Percentiles rank a stretch among this genome's conserved stretches.
Conservation (phyloP, 257 asterid genomes). For the Gentiana straminea region DNA sequence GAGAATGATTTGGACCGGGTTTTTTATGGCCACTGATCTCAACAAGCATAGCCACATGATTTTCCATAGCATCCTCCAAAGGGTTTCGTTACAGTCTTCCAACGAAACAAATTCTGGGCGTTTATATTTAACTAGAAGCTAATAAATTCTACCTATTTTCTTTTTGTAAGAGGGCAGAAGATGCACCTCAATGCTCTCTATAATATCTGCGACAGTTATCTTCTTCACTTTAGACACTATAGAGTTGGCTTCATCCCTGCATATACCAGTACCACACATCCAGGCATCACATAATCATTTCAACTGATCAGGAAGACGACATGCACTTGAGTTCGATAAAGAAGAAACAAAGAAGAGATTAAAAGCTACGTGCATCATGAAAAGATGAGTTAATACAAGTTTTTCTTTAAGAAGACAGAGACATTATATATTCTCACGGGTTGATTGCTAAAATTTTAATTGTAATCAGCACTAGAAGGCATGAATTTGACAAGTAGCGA, state of each 20-base stretch:
- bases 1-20: slow-evolving; percentile 24
- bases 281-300: not conserved
- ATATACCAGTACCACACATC: not conserved
- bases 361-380: not conserved
- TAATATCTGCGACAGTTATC: slow-evolving; percentile 69
- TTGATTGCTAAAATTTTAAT: no score
- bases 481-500: no score
- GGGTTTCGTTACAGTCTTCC: slow-evolving; percentile 45
- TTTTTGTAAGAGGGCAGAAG: slow-evolving; percentile 22
- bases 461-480: no score
- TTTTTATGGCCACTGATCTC: slow-evolving; percentile 45
- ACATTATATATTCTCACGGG: no score
- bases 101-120: slow-evolving; percentile 51
- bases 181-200: slow-evolving; percentile 72
- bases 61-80: slow-evolving; percentile 79
- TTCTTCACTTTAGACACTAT: slow-evolving; percentile 59
- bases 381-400: no score
- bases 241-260: slow-evolving; percentile 63
- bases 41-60: slow-evolving; percentile 41
- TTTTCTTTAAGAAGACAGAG: no score
- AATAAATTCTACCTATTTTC: slow-evolving; percentile 35
- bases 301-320: not conserved
- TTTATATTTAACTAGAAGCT: slow-evolving; percentile 51
- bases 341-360: not conserved
- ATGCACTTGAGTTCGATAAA: not conserved